A percentile compares a stretch with the other conserved stretches of the same genome.
Evolutionary conservation across 140 eudicot genomes (phyloP).

Genomic region (Flaveria floridana): DNA sequence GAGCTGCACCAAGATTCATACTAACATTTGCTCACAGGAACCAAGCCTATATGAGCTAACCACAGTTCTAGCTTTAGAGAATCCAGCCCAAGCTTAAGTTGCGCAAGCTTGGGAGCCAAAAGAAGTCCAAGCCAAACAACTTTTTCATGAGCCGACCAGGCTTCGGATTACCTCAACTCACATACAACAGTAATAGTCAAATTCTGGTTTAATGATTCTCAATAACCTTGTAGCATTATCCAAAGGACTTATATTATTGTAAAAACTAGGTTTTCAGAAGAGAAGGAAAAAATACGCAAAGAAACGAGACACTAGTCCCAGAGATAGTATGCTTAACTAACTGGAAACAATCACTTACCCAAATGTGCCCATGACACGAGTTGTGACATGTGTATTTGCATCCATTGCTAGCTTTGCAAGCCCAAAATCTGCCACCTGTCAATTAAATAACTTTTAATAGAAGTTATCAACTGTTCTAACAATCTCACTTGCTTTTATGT

Average conservation of each 20-base stretch:
- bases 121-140: constrained; percentile 3
- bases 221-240: neutral
- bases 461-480: neutral
- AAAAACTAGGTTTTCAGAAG: neutral
- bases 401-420: constrained; percentile 91
- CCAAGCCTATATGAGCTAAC: constrained; percentile 10
- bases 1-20: constrained; percentile 13
- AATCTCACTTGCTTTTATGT: constrained; percentile 9
- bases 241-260: neutral
- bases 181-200: constrained; percentile 1
- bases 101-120: constrained; percentile 1
- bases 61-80: neutral
- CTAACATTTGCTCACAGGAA: neutral
- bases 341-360: constrained; percentile 52
- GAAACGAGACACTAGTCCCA: constrained; percentile 7
- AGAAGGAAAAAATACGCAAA: neutral
- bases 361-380: constrained; percentile 99
- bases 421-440: constrained; percentile 99
- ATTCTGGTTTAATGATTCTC: neutral
- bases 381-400: constrained; percentile 83
- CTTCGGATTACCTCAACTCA: neutral
- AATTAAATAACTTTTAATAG: constrained; percentile 17
- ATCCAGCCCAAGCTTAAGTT: neutral
- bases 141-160: constrained; percentile 13
- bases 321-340: constrained; percentile 15